Percentiles rank a stretch among this genome's conserved stretches.
These are phyloP conservation scores for Sporopachydermia cereana DNA, from an alignment of 1,139 yeast species.

Conservation along the genomic window DNA sequence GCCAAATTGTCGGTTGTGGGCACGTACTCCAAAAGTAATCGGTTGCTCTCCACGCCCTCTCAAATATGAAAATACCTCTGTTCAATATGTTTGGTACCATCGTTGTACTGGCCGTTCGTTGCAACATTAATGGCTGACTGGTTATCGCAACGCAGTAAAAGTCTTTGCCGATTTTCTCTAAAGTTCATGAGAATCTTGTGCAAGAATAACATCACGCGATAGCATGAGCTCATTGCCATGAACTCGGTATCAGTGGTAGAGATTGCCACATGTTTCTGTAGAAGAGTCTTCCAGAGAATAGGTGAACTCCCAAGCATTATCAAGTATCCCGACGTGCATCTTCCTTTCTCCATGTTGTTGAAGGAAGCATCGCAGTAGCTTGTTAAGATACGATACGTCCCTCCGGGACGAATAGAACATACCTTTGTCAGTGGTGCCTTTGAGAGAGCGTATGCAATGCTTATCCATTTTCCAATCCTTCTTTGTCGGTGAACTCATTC, in stretches of 20 bases:
- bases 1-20: background rate
- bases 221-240: constrained; percentile 7
- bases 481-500: constrained; percentile 10
- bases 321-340: constrained; percentile 13
- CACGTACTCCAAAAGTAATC: background rate
- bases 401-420: constrained; percentile 6
- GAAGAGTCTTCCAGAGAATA: constrained; percentile 12
- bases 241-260: constrained; percentile 12
- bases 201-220: background rate
- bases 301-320: constrained; percentile 11
- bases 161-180: background rate
- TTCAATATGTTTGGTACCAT: background rate
- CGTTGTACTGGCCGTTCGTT: background rate
- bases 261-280: background rate
- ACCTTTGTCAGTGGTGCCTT: constrained; percentile 10
- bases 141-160: background rate
- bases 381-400: constrained; percentile 5
- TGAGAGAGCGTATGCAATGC: constrained; percentile 11
- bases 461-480: constrained; percentile 12
- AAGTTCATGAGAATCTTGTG: background rate
- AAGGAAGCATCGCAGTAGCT: constrained; percentile 14
- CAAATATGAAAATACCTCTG: background rate
- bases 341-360: constrained; percentile 9
- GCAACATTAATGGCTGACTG: background rate
- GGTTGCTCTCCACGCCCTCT: background rate